Base-by-base conservation (phyloP, 2,329 filamentous ascomycete species). In the Exserohilum turcica region DNA sequence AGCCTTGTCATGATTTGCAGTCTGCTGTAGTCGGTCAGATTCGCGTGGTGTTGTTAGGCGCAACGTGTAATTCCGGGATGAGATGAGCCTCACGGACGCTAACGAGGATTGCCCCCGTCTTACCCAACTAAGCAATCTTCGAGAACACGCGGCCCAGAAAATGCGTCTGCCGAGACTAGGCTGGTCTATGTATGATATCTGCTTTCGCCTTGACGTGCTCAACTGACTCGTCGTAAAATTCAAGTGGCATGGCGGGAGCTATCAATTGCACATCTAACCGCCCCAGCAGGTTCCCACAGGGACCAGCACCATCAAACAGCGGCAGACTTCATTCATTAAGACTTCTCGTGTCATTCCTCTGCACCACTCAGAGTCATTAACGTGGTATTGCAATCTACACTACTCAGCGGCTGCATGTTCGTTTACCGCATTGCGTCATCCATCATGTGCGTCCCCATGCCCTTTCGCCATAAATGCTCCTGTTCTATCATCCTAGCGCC, bases 401-500 rank as follows among this genome's bases (percentile, higher is more conserved):
- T 62, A 54, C 63, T 60, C 49, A 61, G 54, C 52, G 59, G 59
- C 50, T 56, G 54, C 52, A 53, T 58, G 21, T 59, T 61, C 54
- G 59, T 61, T 58, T 61, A 66, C 63, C 65, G 63, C 64, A 54
- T 63, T 57, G 57, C 56, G 60, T 70, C 59, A 58, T 66, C 56
- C 61, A 52, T 60, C 60, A 60, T 63, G 57, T 46, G 55, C 63
- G 56, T 63, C 61, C 62, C 45, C 58, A 47, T 60, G 51, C 65
- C 57, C 42, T 45, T 50, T 59, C 57, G 54, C 56, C 54, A 64
- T 63, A 58, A 63, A 57, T 61, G 58, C 53, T 48, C 59, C 54
- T 58, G 49, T 60, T 70, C 66, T 71, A 71, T 64, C 67, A 57
- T 62, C 60, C 59, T 61, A 64, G 63, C 67, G 66, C 68, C 65